Percentiles rank a stretch among this genome's conserved stretches.
Conservation (phyloP, 257 asterid species). For the Solanum etuberosum region DNA sequence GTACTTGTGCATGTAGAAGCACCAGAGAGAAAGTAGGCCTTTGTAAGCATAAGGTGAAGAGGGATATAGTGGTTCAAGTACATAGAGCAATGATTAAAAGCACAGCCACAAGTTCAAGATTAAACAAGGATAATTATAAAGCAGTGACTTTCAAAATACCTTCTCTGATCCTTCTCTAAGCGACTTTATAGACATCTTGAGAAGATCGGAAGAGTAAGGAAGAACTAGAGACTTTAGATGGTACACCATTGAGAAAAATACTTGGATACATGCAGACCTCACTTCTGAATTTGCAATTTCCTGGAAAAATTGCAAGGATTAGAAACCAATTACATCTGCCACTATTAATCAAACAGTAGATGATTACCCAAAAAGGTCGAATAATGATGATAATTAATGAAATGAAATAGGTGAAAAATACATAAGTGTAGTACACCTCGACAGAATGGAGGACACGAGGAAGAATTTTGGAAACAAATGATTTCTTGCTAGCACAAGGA, state of each 20-base stretch:
- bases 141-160: conserved; percentile 26
- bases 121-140: background rate
- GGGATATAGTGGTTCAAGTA: background rate
- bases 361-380: background rate
- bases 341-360: background rate
- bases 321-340: background rate
- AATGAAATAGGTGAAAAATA: background rate
- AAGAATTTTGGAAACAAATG: conserved; percentile 38
- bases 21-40: background rate
- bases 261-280: conserved; percentile 73
- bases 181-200: conserved; percentile 39
- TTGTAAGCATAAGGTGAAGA: background rate
- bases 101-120: background rate
- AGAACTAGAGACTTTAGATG: conserved; percentile 54
- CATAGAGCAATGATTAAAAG: background rate
- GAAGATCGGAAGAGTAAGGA: conserved; percentile 48
- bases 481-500: conserved; percentile 39
- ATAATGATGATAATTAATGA: background rate
- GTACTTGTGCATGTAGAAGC: background rate
- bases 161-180: conserved; percentile 51
- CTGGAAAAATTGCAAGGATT: conserved; percentile 20
- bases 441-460: conserved; percentile 38
- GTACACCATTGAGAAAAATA: conserved; percentile 60
- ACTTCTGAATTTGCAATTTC: conserved; percentile 36
- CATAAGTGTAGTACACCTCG: conserved; percentile 16